Conservation (phyloP, 108 stramenopile genomes). For the Skeletonema potamos region DNA sequence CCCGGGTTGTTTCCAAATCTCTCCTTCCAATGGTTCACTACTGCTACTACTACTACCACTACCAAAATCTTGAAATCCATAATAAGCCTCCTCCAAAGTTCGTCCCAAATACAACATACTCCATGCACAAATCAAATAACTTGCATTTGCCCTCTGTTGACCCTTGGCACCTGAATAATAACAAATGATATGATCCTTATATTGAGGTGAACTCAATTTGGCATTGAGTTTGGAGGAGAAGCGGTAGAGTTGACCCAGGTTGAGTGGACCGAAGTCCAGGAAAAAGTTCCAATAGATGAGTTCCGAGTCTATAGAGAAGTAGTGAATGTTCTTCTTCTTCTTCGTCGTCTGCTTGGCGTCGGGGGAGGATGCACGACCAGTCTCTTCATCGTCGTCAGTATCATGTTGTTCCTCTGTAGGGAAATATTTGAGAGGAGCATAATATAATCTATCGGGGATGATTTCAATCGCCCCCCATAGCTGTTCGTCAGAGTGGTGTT, state of each 20-base stretch:
- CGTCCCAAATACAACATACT: constrained; percentile 84
- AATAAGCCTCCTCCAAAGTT: constrained; percentile 72
- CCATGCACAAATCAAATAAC: constrained; percentile 90
- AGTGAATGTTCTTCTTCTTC: constrained; percentile 38
- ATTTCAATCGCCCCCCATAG: constrained; percentile 44
- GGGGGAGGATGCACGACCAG: background rate
- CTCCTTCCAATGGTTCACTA: background rate
- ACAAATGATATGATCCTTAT: constrained; percentile 59
- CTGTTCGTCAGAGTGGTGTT: constrained; percentile 30
- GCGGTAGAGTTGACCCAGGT: constrained; percentile 95
- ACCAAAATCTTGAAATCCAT: constrained; percentile 41
- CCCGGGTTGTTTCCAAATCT: background rate
- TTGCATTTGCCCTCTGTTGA: constrained; percentile 91
- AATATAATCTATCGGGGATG: constrained; percentile 43
- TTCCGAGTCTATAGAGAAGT: constrained; percentile 91
- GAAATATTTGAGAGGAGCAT: constrained; percentile 44
- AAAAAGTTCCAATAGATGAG: constrained; percentile 99
- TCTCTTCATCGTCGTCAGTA: background rate
- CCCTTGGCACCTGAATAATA: constrained; percentile 78
- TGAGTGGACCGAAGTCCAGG: constrained; percentile 99
- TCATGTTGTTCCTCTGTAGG: constrained; percentile 19
- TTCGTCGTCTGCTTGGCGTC: background rate
- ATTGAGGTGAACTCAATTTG: constrained; percentile 44
- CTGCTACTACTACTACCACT: too few relatives aligned
- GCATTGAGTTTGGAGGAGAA: constrained; percentile 86